A percentile compares a stretch with the other conserved stretches of the same genome.
Evolutionary conservation across 352 stramenopile species (phyloP).

Genomic region (Pythium rishiriense): DNA sequence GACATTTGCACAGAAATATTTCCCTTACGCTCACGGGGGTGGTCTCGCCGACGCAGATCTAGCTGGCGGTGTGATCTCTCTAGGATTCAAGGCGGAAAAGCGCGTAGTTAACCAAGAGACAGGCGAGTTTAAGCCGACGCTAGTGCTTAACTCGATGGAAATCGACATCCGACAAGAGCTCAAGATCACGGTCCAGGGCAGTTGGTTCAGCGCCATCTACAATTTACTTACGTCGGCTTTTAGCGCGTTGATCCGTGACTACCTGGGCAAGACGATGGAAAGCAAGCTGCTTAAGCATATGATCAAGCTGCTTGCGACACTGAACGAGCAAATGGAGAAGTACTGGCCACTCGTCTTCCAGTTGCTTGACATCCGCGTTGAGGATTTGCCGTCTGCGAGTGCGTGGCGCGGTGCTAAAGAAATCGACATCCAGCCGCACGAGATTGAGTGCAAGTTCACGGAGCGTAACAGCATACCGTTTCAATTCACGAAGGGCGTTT

Average conservation of each 20-base stretch:
- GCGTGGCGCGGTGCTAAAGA: slow-evolving; percentile 78
- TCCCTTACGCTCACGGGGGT: slow-evolving; percentile 83
- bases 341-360: slow-evolving; percentile 87
- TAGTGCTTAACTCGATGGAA: slow-evolving; percentile 82
- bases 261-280: slow-evolving; percentile 85
- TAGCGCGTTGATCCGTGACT: slow-evolving; percentile 77
- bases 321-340: slow-evolving; percentile 85
- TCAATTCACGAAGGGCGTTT: slow-evolving; percentile 61
- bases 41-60: slow-evolving; percentile 73
- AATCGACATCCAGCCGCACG: slow-evolving; percentile 65
- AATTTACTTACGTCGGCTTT: slow-evolving; percentile 81
- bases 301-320: slow-evolving; percentile 77
- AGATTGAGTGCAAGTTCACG: slow-evolving; percentile 63
- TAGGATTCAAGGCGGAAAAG: slow-evolving; percentile 86
- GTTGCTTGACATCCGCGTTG: slow-evolving; percentile 73
- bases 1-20: slow-evolving; percentile 86
- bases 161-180: slow-evolving; percentile 85
- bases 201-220: slow-evolving; percentile 86
- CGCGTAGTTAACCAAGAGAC: slow-evolving; percentile 53
- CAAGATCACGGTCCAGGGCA: slow-evolving; percentile 80
- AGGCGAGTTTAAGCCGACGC: slow-evolving; percentile 61
- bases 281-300: slow-evolving; percentile 79
- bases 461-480: slow-evolving; percentile 58
- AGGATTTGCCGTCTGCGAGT: slow-evolving; percentile 74
- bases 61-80: slow-evolving; percentile 66